Evolutionary conservation across 139 green algal genomes (phyloP), one percentile per base, ranked within the genome.

Genomic region (Gonium pectorale): DNA sequence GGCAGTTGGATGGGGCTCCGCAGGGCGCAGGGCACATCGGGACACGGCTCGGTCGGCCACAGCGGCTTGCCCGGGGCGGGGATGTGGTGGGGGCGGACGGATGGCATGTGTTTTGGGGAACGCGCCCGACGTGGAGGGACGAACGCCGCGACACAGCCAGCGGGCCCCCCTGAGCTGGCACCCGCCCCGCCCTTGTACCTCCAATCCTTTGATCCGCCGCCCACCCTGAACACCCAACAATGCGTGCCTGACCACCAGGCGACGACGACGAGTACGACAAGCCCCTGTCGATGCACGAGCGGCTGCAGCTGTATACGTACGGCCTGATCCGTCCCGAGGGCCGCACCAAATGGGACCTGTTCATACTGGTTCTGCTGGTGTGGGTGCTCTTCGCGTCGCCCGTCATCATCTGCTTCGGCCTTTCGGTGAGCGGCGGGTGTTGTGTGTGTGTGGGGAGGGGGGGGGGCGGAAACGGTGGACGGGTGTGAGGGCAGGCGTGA

Each of bases 381-480:
- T 92, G 85, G 84, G 86, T 90, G 66, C 87, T 86, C 44, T 87
- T 92, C 64, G 86, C 77, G 26, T 83, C 68, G 8, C 86, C 86
- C 27, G 67, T 90, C 70, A 87, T 90, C 69, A 87, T 92, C 63
- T 90, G 86, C 82, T 92, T 92, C 78, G 86, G 86, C 0, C 67
- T 90, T 0, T n/a, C 26, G 85, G 88, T 89, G 73, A 60, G 79
- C 33, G 5, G 11, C 13, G 24, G 44, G 44, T 22, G n/a, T 1
- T 26, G n/a, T 9, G 15, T 75, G 29, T 41, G 40, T 51, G 35
- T n/a, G n/a, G n/a, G n/a, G 15, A 6, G 64, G 64, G 64, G 35
- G 11, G 64, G 35, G 64, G 64, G 33, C 35, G 35, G 64, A 26
- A 56, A 13, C 49, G 49, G 49, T 56, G 17, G 49, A 13, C 49